Conservation (phyloP, 768 basidiomycete species). For the Tricholoma furcatifolium region DNA sequence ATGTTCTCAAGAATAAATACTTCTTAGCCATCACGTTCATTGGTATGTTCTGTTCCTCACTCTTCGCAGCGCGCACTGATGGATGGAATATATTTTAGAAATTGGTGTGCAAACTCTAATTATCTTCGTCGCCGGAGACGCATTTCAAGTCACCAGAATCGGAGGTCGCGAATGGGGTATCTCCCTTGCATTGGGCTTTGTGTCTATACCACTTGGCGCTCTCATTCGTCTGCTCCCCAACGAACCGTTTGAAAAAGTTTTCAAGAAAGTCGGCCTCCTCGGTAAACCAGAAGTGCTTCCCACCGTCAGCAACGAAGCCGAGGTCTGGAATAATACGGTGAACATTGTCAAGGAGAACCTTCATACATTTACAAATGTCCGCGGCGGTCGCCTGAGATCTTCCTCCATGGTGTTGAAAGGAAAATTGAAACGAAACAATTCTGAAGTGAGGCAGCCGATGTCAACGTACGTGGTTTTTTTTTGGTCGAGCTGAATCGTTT, state of each 20-base stretch:
- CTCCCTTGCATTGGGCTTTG: constrained; percentile 80
- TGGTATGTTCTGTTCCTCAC: constrained; percentile 54
- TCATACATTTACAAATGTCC: constrained; percentile 73
- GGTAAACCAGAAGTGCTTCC: constrained; percentile 68
- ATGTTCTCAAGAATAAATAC: constrained; percentile 75
- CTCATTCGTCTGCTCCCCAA: constrained; percentile 82
- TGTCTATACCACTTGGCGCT: constrained; percentile 86
- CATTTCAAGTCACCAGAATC: constrained; percentile 85
- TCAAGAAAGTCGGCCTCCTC: constrained; percentile 52
- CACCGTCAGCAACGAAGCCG: constrained; percentile 53
- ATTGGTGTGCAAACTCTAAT: constrained; percentile 84
- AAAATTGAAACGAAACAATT: constrained; percentile 44
- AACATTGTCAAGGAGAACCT: constrained; percentile 86
- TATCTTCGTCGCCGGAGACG: constrained; percentile 87
- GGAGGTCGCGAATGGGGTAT: constrained; percentile 91
- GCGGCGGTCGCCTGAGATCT: constrained; percentile 85
- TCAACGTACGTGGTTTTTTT: constrained; percentile 34
- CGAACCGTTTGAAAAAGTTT: constrained; percentile 65
- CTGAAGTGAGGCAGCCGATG: constrained; percentile 49
- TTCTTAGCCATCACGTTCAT: constrained; percentile 84
- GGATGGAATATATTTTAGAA: constrained; percentile 48
- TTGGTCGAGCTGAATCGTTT: not conserved
- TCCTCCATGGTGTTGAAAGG: constrained; percentile 86
- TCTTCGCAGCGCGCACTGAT: not conserved
- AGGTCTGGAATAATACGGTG: constrained; percentile 78